These are phyloP conservation scores for Zelonia costaricensis DNA, from an alignment of 208 protist genomes.

Conservation along the genomic window DNA sequence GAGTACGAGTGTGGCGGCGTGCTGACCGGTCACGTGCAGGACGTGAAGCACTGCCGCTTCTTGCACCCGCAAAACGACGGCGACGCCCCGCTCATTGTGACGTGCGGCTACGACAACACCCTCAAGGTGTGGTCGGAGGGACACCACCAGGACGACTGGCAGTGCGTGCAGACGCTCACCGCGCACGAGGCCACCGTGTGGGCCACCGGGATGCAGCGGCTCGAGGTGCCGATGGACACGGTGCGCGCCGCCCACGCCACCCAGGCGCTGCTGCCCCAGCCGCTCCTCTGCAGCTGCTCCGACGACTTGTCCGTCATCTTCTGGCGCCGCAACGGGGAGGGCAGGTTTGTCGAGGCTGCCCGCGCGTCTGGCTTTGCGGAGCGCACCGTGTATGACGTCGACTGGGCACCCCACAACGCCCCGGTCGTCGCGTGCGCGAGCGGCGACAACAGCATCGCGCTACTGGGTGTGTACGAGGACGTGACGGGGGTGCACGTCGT, in stretches of 20 bases:
- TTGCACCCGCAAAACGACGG: conserved; percentile 42
- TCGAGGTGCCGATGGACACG: conserved; percentile 49
- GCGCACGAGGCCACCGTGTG: conserved; percentile 88
- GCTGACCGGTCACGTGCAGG: conserved; percentile 87
- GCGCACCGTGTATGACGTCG: conserved; percentile 71
- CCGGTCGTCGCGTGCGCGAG: conserved; percentile 72
- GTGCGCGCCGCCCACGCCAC: conserved; percentile 22
- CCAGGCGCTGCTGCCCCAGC: conserved; percentile 29
- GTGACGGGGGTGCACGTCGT: conserved; percentile 30
- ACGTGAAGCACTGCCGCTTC: conserved; percentile 92
- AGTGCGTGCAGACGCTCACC: conserved; percentile 73
- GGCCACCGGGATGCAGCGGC: conserved; percentile 64
- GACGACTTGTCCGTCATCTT: conserved; percentile 74
- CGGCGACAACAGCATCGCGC: conserved; percentile 82
- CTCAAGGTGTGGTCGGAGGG: conserved; percentile 65
- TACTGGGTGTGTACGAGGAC: conserved; percentile 63
- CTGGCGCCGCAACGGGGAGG: conserved; percentile 50
- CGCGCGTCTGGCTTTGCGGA: conserved; percentile 54
- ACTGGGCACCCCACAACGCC: conserved; percentile 57
- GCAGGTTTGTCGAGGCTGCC: conserved; percentile 37
- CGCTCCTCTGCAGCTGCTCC: conserved; percentile 73
- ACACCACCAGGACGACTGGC: conserved; percentile 89
- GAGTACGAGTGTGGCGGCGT: conserved; percentile 91
- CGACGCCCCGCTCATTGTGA: conserved; percentile 72
- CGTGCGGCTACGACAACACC: conserved; percentile 89